Base-by-base conservation (phyloP, 768 basidiomycete species). In the Hortiboletus flavorubellus region DNA sequence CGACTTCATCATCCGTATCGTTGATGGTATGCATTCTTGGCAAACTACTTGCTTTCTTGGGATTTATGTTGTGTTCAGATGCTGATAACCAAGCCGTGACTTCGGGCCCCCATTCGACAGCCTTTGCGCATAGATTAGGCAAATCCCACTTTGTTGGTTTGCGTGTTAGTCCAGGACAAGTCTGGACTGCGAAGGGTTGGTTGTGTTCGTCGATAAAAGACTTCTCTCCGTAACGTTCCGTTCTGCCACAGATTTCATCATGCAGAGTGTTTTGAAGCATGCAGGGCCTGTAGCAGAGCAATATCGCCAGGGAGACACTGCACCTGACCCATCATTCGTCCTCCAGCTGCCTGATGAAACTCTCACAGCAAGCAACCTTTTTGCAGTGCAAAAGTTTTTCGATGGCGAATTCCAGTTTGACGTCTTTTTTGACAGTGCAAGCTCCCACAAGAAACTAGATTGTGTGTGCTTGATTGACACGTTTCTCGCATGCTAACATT, bases 361-460 rank as follows among this genome's bases (percentile, higher is more conserved):
- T 8, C 79, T 84, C 51, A 78, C 80, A 12, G 81, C 79, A 40
- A 88, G 88, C 69, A 96, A 93, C 65, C 76, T 97, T 29, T 93
- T 80, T 65, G 93, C 89, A 11, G 79, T 95, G 45, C 95, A 98
- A 70, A 95, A 93, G 67, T 76, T 77, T 5, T 93, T 89, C 57
- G 86, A 91, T 11, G 93, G 91, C 1, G 76, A 81, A 30, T 98
- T 96, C 74, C 83, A 89, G 54, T 93, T 95, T 66, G 96, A 98
- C 63, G 79, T 98, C 15, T 85, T 87, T 69, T 97, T 86, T 65
- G 92, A 97, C 62, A 87, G 88, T 53, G 82, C 71, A 30, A 91
- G 86, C 62, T 76, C 80, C 12, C 81, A 81, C 55, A 81, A 83
- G 55, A 80, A 79, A 55, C 71, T 94, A 18, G 82, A 77, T 59